Percentiles rank a stretch among this genome's conserved stretches.
These are phyloP conservation scores for Cyberlindnera misumaiensis DNA, from an alignment of 805 yeast species.

Conservation along the genomic window DNA sequence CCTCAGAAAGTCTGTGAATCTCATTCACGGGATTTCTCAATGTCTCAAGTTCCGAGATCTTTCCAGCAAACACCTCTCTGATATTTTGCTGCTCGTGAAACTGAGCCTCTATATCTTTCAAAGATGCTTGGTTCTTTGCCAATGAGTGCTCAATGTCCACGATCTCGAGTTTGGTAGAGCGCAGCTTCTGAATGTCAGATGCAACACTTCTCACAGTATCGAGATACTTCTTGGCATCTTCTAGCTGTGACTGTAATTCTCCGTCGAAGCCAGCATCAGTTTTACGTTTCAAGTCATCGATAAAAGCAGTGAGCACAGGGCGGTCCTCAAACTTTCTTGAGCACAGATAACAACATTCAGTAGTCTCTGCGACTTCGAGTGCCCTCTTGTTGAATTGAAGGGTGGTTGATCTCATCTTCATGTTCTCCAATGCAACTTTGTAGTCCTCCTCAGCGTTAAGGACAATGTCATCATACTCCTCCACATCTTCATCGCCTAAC, in stretches of 20 bases:
- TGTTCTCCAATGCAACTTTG: slow-evolving; percentile 52
- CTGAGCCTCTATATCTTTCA: slow-evolving; percentile 2
- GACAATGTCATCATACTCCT: slow-evolving; percentile 43
- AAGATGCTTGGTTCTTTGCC: slow-evolving; percentile 5
- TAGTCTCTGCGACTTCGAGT: slow-evolving; percentile 47
- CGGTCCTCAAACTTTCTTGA: slow-evolving; percentile 50
- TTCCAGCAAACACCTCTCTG: not conserved
- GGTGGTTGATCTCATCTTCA: slow-evolving; percentile 65
- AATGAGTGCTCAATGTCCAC: slow-evolving; percentile 11
- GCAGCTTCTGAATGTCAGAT: slow-evolving; percentile 21
- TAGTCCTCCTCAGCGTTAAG: slow-evolving; percentile 56
- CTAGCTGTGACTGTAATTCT: slow-evolving; percentile 27
- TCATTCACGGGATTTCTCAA: slow-evolving; percentile 28
- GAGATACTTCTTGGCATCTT: slow-evolving; percentile 27
- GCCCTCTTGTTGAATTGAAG: slow-evolving; percentile 67
- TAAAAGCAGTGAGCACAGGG: slow-evolving; percentile 19
- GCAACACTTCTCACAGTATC: slow-evolving; percentile 23
- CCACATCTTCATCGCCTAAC: slow-evolving; percentile 32
- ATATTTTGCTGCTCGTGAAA: not conserved
- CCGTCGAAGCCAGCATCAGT: slow-evolving; percentile 27
- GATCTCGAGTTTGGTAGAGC: slow-evolving; percentile 7
- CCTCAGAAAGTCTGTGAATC: slow-evolving; percentile 28
- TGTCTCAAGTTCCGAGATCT: slow-evolving; percentile 6
- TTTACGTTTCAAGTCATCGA: slow-evolving; percentile 25
- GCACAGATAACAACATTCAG: slow-evolving; percentile 66